Evolutionary conservation across 129 eudicot species (phyloP).

Genomic region (Deinandra increscens): DNA sequence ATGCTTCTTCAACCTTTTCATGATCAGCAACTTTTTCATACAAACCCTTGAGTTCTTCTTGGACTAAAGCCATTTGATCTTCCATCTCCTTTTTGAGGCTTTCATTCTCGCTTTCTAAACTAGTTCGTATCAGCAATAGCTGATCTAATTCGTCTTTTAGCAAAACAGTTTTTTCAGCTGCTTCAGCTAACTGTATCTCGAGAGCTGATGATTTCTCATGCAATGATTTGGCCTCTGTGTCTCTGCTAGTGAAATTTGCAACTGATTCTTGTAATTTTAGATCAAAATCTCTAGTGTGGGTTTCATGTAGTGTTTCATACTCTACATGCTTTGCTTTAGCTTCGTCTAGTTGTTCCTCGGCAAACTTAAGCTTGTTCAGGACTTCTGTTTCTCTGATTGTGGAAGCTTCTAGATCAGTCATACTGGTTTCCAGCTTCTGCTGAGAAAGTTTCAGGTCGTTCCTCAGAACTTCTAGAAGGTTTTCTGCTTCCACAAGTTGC

Average conservation of each 20-base stretch:
- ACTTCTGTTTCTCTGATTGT: slow-evolving; percentile 58
- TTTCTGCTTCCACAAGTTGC: slow-evolving; percentile 67
- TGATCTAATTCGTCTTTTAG: slow-evolving; percentile 60
- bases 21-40: slow-evolving; percentile 54
- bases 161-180: slow-evolving; percentile 42
- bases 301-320: slow-evolving; percentile 57
- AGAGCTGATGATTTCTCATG: slow-evolving; percentile 49
- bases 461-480: slow-evolving; percentile 47
- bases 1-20: slow-evolving; percentile 64
- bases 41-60: slow-evolving; percentile 66
- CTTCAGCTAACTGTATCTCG: slow-evolving; percentile 59
- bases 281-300: slow-evolving; percentile 56
- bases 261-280: slow-evolving; percentile 65
- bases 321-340: slow-evolving; percentile 50
- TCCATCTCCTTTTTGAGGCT: slow-evolving; percentile 58
- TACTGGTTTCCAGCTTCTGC: slow-evolving; percentile 59
- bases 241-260: slow-evolving; percentile 47
- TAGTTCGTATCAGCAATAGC: slow-evolving; percentile 45
- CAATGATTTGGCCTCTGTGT: slow-evolving; percentile 64
- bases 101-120: slow-evolving; percentile 53
- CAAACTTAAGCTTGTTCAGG: slow-evolving; percentile 62
- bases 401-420: slow-evolving; percentile 60
- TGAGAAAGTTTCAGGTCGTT: slow-evolving; percentile 57
- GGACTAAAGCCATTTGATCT: slow-evolving; percentile 57
- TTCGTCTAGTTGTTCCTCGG: slow-evolving; percentile 68